phyloP scores from a whole-genome alignment of 345 rosid genomes.

The Brassica nigra region DNA sequence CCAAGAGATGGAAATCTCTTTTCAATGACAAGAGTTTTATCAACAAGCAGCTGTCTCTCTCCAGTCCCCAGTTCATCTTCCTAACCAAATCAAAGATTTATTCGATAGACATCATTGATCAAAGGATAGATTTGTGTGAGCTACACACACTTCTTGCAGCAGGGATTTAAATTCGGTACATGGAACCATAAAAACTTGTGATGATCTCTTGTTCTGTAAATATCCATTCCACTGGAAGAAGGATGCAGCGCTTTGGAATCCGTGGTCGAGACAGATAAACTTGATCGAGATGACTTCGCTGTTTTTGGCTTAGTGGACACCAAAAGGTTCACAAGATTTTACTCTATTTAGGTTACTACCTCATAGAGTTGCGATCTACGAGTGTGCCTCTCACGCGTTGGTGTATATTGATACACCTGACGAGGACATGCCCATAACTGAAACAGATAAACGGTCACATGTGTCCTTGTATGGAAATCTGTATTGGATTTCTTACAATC shows the following conservation, averaged over 20 bases:
- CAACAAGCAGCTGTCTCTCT: not conserved
- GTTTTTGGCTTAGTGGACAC: not conserved
- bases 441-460: not conserved
- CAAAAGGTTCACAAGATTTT: not conserved
- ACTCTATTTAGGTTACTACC: not conserved
- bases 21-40: not conserved
- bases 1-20: not conserved
- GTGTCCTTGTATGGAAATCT: not conserved
- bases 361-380: not conserved
- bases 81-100: not conserved
- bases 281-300: not conserved
- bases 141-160: not conserved
- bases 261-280: not conserved
- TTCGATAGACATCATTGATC: not conserved
- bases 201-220: not conserved
- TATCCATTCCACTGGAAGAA: not conserved
- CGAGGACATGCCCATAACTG: not conserved
- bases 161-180: not conserved
- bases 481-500: not conserved
- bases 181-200: not conserved
- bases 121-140: not conserved
- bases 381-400: not conserved
- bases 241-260: not conserved
- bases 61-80: not conserved
- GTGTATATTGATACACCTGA: not conserved